Evolutionary conservation across 768 basidiomycete genomes (phyloP), one percentile per base, ranked within the genome.

Genomic region (Leccinum subgranulosum): DNA sequence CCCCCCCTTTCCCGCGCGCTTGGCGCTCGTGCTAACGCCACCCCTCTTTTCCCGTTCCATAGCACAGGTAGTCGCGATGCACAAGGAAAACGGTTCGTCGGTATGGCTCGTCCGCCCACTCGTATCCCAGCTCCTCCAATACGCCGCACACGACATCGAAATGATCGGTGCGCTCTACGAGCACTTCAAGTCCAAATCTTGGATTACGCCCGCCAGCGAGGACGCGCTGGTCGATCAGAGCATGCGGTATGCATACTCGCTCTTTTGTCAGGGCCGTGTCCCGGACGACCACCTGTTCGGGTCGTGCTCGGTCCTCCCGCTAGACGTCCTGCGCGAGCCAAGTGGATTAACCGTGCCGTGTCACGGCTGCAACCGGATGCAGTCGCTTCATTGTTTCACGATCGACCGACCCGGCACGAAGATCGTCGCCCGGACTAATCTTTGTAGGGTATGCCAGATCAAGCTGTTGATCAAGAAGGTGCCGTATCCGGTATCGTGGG

Each of bases 111-210:
- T 25, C 1, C 71, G 79, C 79, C 78, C n/a, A 1, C 69, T 80
- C 39, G 19, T 65, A 4, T 43, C 68, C 1, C 64, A 68, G 12
- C 70, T 79, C 39, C 66, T 78, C 25, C 64, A 67, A 17, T 79
- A 79, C 34, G 77, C 79, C 3, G 75, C 77, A 6, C 73, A 74
- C 59, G 79, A 80, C 62, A 73, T 79, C 51, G 66, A 69, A 29
- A 68, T 77, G 57, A 74, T 80, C 53, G 68, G 64, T 12, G 58
- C 65, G 2, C 68, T 79, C 27, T 75, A 75, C 61, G 64, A 67
- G 6, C 62, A 72, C 49, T 79, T 79, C 55, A 59, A 59, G 7
- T 12, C 60, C 34, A 12, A 56, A 6, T 50, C 52, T 0, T 71
- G 70, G 70, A 68, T 71, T 54, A 72, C 63, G 1, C 21, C 43